Evolutionary conservation across 148 eudicot genomes (phyloP).

Genomic region (Gaultheria prostrata): DNA sequence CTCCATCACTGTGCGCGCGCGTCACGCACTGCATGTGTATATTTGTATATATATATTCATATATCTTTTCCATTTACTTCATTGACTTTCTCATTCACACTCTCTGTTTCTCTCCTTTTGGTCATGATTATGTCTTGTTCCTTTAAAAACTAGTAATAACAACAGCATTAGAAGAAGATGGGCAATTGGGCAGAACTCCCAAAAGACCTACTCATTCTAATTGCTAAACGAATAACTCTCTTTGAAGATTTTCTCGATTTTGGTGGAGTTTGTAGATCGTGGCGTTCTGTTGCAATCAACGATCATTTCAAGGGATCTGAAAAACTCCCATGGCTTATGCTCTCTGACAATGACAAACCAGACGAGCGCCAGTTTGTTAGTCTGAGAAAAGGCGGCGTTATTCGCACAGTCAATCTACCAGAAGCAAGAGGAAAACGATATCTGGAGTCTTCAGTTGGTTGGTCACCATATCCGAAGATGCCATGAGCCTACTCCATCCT

Average conservation of each 20-base stretch:
- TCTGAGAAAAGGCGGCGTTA: background rate
- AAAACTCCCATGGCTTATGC: constrained; percentile 15
- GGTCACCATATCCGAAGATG: background rate
- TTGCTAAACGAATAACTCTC: too few relatives aligned
- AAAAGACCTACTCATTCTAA: too few relatives aligned
- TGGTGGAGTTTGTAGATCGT: background rate
- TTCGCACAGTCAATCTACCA: background rate
- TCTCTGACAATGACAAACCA: background rate
- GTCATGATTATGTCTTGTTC: too few relatives aligned
- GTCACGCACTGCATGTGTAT: too few relatives aligned
- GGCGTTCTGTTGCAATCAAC: background rate
- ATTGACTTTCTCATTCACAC: too few relatives aligned
- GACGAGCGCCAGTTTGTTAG: background rate
- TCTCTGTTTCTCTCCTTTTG: too few relatives aligned
- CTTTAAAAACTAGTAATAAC: background rate
- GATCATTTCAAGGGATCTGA: background rate
- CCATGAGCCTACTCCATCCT: constrained; percentile 7
- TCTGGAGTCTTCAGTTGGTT: background rate
- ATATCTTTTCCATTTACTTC: too few relatives aligned
- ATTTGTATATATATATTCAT: too few relatives aligned
- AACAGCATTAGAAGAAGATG: background rate
- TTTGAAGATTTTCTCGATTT: too few relatives aligned
- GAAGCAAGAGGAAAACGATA: constrained; percentile 10
- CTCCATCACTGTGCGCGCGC: too few relatives aligned
- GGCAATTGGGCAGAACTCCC: background rate